A percentile compares a stretch with the other conserved stretches of the same genome.
phyloP scores from a whole-genome alignment of 169 alveolate genomes.

The Cryptosporidium ryanae region DNA sequence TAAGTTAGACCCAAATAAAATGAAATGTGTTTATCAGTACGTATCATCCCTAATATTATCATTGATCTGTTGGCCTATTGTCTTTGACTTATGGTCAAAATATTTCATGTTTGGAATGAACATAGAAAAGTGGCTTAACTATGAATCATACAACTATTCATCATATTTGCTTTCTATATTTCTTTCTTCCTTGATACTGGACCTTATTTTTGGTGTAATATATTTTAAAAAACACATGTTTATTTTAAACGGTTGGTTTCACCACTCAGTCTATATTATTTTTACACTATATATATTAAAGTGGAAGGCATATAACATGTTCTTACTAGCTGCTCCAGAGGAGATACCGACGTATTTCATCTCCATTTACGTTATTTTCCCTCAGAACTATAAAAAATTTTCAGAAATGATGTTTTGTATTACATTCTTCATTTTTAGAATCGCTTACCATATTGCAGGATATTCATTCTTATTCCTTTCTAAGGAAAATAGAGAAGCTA shows the following conservation, averaged over 20 bases:
- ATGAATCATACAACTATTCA: slow-evolving; percentile 17
- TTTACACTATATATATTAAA: slow-evolving; percentile 16
- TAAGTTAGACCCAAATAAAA: slow-evolving; percentile 11
- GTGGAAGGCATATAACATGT: slow-evolving; percentile 31
- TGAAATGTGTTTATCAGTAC: slow-evolving; percentile 43
- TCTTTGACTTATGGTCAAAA: slow-evolving; percentile 30
- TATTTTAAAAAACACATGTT: slow-evolving; percentile 61
- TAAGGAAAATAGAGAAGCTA: slow-evolving; percentile 13
- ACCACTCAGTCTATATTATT: slow-evolving; percentile 39
- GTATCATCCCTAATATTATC: slow-evolving; percentile 25
- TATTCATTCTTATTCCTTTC: slow-evolving; percentile 32
- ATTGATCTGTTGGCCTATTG: slow-evolving; percentile 49
- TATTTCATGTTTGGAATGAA: slow-evolving; percentile 38
- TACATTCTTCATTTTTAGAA: slow-evolving; percentile 42
- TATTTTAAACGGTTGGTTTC: slow-evolving; percentile 52
- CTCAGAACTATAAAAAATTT: slow-evolving; percentile 8
- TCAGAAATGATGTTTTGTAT: slow-evolving; percentile 25
- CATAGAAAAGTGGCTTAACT: slow-evolving; percentile 17
- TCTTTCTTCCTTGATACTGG: slow-evolving; percentile 17
- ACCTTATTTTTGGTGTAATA: slow-evolving; percentile 34
- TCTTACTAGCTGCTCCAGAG: slow-evolving; percentile 42
- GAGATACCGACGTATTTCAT: slow-evolving; percentile 53
- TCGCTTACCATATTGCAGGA: slow-evolving; percentile 41
- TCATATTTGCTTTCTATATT: slow-evolving; percentile 11
- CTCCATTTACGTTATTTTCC: slow-evolving; percentile 37